Evolutionary conservation across 176 grass and related monocot species (phyloP), one percentile per base, ranked within the genome.

Genomic region (Coix lacrymajobi): DNA sequence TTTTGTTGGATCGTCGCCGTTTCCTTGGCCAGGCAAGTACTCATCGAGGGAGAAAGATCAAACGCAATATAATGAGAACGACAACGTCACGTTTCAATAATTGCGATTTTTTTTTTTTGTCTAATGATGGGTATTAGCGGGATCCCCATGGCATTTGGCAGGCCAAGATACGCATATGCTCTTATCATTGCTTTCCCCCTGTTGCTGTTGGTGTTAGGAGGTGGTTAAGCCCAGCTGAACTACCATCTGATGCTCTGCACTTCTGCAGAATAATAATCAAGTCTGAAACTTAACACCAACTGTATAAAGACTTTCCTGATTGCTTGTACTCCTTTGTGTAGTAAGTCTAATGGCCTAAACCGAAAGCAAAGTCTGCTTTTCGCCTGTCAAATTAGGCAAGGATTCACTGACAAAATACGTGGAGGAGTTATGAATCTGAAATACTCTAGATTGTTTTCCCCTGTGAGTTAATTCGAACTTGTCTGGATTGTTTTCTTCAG

Each of bases 141-240:
- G 10, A 76, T 76, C 3, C 22, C 34, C 41, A n/a, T 6, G 77
- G 19, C 71, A 45, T 76, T 76, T 77, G 87, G 31, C 49, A 31
- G 81, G 60, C 36, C 49, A 80, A 69, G 81, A 69, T 84, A 75
- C 60, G 77, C 87, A 62, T 80, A 16, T 70, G 77, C 26, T 85
- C 62, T 61, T 51, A 72, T 70, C 73, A 52, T 33, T 83, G 11
- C 60, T 32, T 52, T 52, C 54, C 25, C n/a, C n/a, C n/a, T n/a
- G n/a, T n/a, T n/a, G n/a, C n/a, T n/a, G n/a, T n/a, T n/a, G n/a
- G n/a, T 62, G 79, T 13, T 20, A 11, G 24, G 37, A 79, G 33
- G 37, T 45, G 22, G 75, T 75, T 80, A 28, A 10, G 38, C 45
- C n/a, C 61, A 61, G 29, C 10, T 79, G 57, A 88, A 68, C 67